Evolutionary conservation across 179 eudicot species (phyloP).

Genomic region (Vitellaria paradoxa): DNA sequence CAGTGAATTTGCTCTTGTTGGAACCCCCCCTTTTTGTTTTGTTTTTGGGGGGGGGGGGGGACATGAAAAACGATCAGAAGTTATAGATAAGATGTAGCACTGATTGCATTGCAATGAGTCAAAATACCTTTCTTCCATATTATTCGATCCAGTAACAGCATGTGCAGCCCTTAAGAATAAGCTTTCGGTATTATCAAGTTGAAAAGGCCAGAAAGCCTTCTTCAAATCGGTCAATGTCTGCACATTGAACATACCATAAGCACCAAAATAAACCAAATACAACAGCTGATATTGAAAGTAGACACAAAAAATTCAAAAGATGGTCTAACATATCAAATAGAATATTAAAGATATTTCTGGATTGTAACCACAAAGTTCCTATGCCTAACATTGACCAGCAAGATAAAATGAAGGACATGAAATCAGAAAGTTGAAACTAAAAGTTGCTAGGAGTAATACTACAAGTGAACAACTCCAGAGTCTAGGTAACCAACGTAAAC

Average conservation of each 20-base stretch:
- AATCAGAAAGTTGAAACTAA: no score
- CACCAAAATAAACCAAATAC: conserved; percentile 7
- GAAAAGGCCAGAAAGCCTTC: conserved; percentile 89
- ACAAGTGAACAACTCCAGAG: no score
- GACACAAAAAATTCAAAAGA: neutral
- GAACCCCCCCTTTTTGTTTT: neutral
- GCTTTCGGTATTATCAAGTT: conserved; percentile 61
- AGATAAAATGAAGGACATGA: no score
- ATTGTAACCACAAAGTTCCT: neutral
- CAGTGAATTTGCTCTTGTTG: neutral
- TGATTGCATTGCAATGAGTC: neutral
- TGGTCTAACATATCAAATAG: neutral
- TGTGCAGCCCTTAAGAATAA: conserved; percentile 81
- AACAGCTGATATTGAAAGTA: neutral
- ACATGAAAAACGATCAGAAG: neutral
- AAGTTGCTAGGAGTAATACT: no score
- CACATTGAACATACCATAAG: conserved; percentile 7
- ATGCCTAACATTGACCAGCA: no score
- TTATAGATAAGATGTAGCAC: neutral
- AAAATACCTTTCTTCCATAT: conserved; percentile 33
- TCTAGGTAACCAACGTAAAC: no score
- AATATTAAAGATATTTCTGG: neutral
- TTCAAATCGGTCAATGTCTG: conserved; percentile 77
- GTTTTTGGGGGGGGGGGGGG: no score
- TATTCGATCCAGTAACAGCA: conserved; percentile 63